Evolutionary conservation across 331 rosid genomes (phyloP), one percentile per base, ranked within the genome.

Genomic region (Prunus yedoensis): DNA sequence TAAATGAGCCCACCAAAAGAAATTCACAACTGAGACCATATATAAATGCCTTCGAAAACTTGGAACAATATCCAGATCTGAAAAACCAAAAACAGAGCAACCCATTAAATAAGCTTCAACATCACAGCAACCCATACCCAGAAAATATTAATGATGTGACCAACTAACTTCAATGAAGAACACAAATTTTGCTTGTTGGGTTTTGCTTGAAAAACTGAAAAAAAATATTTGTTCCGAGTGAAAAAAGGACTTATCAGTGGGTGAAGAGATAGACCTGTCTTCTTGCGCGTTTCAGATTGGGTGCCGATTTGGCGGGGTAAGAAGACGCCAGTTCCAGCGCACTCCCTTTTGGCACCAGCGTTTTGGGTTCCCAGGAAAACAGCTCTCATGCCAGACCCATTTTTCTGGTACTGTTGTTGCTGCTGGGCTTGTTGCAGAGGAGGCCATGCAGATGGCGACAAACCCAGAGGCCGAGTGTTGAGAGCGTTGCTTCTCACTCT

Each of bases 241-340:
- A 5, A 27, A 60, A 32, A 3, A 13, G 17, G 14, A 6, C 5
- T 45, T 13, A 12, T 1, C 20, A 20, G 62, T 49, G 15, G 50
- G 63, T 23, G 23, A 2, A 13, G 58, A 14, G 15, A 13, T 10
- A 10, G 50, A 8, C 98, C 96, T 85, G 77, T 87, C 61, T 86
- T 94, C 77, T 73, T 80, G 23, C 88, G 71, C 0, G 85, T 12
- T 28, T 86, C 93, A 23, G 77, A 27, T 13, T 77, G 87, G 21
- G 13, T 6, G 28, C 82, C 93, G 41, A 68, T 74, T 51, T 84
- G 86, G 14, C 97, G 95, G 16, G 98, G 98, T 74, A 94, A 79
- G 77, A 94, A 94, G 6, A 94, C 98, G 0, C 98, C 98, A 7
- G 98, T 94, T 7, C 98, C 98, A 25, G 92, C 74, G 46, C 86